phyloP scores from a whole-genome alignment of 129 eudicot genomes.

The Glebionis coronaria region DNA sequence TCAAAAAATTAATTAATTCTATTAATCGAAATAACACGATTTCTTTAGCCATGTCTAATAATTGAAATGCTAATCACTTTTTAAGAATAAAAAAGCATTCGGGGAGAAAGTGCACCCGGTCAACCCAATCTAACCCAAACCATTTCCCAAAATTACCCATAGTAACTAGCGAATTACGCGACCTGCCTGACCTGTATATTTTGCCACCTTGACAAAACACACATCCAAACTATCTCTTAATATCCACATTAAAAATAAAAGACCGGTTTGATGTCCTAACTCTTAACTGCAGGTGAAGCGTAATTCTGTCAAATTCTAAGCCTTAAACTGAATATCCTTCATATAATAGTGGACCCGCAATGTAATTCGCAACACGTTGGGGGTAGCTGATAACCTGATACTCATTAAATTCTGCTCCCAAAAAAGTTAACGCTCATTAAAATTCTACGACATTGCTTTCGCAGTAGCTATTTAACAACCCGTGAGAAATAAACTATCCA shows the following conservation, averaged over 20 bases:
- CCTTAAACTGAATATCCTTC: conserved; percentile 15
- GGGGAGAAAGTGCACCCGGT: not conserved
- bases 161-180: not conserved
- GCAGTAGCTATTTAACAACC: too few species aligned
- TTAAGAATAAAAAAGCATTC: not conserved
- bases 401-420: not conserved
- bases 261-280: not conserved
- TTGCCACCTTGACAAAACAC: not conserved
- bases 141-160: not conserved
- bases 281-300: not conserved
- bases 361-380: not conserved
- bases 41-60: not conserved
- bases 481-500: too few species aligned
- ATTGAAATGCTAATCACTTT: not conserved
- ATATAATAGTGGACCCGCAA: conserved; percentile 3
- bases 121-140: not conserved
- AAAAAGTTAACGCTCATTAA: too few species aligned
- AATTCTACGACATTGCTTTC: too few species aligned
- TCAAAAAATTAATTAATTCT: not conserved
- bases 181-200: not conserved
- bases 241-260: not conserved
- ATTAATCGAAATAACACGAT: not conserved
- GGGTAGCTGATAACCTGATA: not conserved
- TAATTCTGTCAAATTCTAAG: conserved; percentile 3
- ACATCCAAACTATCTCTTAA: not conserved